phyloP scores from a whole-genome alignment of 768 basidiomycete species.

The Pulveroboletus ravenelii region DNA sequence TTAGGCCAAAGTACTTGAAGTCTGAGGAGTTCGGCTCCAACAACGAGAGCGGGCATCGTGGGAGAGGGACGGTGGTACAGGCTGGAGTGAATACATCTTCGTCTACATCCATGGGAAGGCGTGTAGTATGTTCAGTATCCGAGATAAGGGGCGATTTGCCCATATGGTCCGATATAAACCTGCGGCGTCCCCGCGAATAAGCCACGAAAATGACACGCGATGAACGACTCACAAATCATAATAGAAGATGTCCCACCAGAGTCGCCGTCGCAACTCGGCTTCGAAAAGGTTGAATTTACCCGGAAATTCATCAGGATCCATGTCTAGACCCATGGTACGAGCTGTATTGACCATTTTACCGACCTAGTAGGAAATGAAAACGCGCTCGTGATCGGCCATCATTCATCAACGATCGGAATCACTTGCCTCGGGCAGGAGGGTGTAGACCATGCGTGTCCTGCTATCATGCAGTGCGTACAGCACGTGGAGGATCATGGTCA shows the following conservation, averaged over 20 bases:
- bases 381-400: conserved; percentile 14
- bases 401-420: conserved; percentile 24
- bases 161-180: conserved; percentile 67
- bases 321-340: conserved; percentile 55
- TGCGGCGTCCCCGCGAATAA: conserved; percentile 28
- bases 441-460: conserved; percentile 37
- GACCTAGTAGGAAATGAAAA: conserved; percentile 35
- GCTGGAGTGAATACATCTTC: conserved; percentile 48
- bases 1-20: conserved; percentile 49
- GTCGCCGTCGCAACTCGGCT: conserved; percentile 46
- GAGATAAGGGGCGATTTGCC: conserved; percentile 59
- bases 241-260: conserved; percentile 80
- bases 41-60: conserved; percentile 25
- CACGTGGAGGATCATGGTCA: conserved; percentile 56
- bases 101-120: conserved; percentile 53
- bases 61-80: conserved; percentile 42
- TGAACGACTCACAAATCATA: conserved; percentile 64
- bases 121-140: conserved; percentile 50
- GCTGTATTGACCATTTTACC: conserved; percentile 69
- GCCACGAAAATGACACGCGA: not conserved
- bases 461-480: conserved; percentile 52
- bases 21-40: conserved; percentile 30
- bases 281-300: conserved; percentile 47
- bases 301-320: conserved; percentile 52
- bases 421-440: conserved; percentile 26